Percentiles rank a stretch among this genome's conserved stretches.
phyloP scores from a whole-genome alignment of 2,329 filamentous ascomycete genomes.

The Periconia digitata region DNA sequence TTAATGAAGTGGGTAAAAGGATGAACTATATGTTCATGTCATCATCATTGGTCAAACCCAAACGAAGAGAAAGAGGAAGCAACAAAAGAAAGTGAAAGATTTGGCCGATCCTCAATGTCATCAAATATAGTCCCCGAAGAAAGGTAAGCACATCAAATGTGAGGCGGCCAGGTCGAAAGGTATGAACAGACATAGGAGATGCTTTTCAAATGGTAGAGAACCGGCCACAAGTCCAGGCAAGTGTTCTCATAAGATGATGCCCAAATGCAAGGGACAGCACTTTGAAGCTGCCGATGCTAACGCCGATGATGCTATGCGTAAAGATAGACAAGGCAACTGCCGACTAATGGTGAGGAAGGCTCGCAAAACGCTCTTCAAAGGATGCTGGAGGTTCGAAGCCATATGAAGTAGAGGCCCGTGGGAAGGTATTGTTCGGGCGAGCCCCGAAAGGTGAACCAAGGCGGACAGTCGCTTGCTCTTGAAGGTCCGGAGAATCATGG shows the following conservation, averaged over 20 bases:
- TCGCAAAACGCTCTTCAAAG: conserved; percentile 44
- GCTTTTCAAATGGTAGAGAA: conserved; percentile 26
- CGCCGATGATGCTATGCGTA: conserved; percentile 37
- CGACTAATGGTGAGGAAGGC: conserved; percentile 25
- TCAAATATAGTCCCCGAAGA: conserved; percentile 17
- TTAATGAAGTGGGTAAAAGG: background rate
- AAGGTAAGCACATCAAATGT: conserved; percentile 16
- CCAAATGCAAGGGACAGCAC: conserved; percentile 20
- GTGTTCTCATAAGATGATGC: conserved; percentile 18
- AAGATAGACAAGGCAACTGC: conserved; percentile 17
- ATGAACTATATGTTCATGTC: conserved; percentile 22
- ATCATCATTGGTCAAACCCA: conserved; percentile 23
- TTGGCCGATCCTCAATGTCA: conserved; percentile 8
- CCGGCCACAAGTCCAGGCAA: conserved; percentile 22
- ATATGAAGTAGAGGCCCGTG: conserved; percentile 44
- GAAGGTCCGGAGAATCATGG: conserved; percentile 13
- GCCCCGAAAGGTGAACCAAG: conserved; percentile 52
- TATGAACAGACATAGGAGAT: conserved; percentile 38
- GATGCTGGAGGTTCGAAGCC: conserved; percentile 38
- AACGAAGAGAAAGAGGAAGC: conserved; percentile 10
- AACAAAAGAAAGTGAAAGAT: conserved; percentile 4
- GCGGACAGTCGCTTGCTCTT: conserved; percentile 46
- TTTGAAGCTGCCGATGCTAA: conserved; percentile 28
- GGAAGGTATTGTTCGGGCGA: conserved; percentile 50
- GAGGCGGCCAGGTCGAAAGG: conserved; percentile 18